A percentile compares a stretch with the other conserved stretches of the same genome.
Evolutionary conservation across 2,329 filamentous ascomycete species (phyloP).

Genomic region (Westerdykella aurantiaca): DNA sequence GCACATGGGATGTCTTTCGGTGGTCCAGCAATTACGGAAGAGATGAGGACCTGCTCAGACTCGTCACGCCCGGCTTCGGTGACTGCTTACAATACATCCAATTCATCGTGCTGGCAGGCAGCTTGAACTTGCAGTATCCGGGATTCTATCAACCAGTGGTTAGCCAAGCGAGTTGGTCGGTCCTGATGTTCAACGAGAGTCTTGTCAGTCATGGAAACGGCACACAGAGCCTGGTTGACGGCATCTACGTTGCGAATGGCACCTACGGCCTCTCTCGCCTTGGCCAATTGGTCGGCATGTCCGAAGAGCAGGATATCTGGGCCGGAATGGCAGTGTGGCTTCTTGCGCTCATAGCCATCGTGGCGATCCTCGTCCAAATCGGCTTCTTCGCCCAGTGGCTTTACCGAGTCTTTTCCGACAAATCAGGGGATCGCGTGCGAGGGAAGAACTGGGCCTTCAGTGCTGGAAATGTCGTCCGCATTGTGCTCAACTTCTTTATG

Average conservation of each 20-base stretch:
- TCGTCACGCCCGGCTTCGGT: slow-evolving; percentile 93
- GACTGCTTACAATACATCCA: slow-evolving; percentile 97
- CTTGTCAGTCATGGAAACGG: slow-evolving; percentile 66
- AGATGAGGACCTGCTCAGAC: slow-evolving; percentile 81
- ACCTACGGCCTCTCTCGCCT: slow-evolving; percentile 74
- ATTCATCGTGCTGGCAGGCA: slow-evolving; percentile 82
- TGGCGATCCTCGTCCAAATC: slow-evolving; percentile 65
- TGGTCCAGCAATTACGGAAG: slow-evolving; percentile 98
- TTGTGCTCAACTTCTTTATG: slow-evolving; percentile 89
- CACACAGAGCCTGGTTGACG: slow-evolving; percentile 66
- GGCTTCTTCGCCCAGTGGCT: slow-evolving; percentile 74
- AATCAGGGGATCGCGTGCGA: slow-evolving; percentile 77
- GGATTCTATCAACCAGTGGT: slow-evolving; percentile 91
- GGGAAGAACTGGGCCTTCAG: slow-evolving; percentile 86
- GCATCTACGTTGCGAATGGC: slow-evolving; percentile 76
- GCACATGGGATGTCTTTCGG: slow-evolving; percentile 79
- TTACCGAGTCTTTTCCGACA: slow-evolving; percentile 63
- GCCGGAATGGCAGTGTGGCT: slow-evolving; percentile 91
- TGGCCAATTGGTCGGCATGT: slow-evolving; percentile 78
- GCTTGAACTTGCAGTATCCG: slow-evolving; percentile 79
- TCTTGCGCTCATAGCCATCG: slow-evolving; percentile 64
- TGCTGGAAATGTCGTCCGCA: slow-evolving; percentile 56
- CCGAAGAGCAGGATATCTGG: slow-evolving; percentile 74
- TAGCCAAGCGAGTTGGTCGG: slow-evolving; percentile 82
- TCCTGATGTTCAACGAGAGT: slow-evolving; percentile 88